Evolutionary conservation across 2,329 filamentous ascomycete species (phyloP), one percentile per base, ranked within the genome.

Genomic region (Hypoxylon rubiginosum): DNA sequence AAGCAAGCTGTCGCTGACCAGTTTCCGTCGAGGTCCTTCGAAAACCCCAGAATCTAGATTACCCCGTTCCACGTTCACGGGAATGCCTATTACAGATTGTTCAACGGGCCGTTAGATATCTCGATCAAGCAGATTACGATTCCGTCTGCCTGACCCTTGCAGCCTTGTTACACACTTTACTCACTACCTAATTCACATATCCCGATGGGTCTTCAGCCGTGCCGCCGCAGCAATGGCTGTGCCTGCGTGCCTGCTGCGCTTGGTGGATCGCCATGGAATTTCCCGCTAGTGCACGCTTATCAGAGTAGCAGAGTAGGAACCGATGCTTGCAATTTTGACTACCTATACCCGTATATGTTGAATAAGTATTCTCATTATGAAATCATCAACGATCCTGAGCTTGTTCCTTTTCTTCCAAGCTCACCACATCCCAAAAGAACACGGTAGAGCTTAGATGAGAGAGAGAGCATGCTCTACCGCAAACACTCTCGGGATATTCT

Each of bases 211-310:
- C 51, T 39, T 24, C 24, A 62, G 43, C 58, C 59, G 53, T 61
- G 59, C 62, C 57, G 64, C 55, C 61, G 67, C 64, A 69, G 62
- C 57, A 50, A 60, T 61, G 68, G 66, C 68, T 71, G 61, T 68
- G 66, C 68, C 66, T 56, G 28, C 4, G 4, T 68, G 68, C 55
- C 13, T 17, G 54, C 50, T 58, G 48, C 65, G 53, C 62, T 68
- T 41, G 49, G 58, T 56, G 57, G 64, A 64, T 45, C 43, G 49
- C 46, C 45, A 50, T 52, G 53, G 56, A 58, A 56, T 58, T 66
- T 24, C 45, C 17, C 65, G 43, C 67, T 68, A 66, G 61, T 65
- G 64, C 64, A 65, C 34, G 64, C 32, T 63, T 63, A 64, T 60
- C 58, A 58, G 62, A 39, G 50, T 49, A 65, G 58, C 58, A 58